Evolutionary conservation across 768 basidiomycete genomes (phyloP).

Genomic region (Lanmaoa pseudosensibilis): DNA sequence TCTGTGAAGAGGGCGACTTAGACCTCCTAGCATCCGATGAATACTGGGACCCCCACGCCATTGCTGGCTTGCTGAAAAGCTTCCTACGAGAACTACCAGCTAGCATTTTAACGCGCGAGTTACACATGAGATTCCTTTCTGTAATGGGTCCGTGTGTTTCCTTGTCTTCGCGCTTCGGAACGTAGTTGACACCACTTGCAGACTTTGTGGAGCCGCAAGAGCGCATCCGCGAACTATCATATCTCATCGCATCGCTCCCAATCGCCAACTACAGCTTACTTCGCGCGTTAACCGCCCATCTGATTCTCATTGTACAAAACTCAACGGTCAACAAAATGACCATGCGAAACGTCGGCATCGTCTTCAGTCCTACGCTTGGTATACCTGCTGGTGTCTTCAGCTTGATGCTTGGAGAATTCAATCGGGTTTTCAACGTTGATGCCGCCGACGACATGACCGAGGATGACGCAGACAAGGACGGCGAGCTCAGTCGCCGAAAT

Average conservation of each 20-base stretch:
- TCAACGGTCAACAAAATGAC: constrained; percentile 95
- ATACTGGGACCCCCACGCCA: constrained; percentile 97
- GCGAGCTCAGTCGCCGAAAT: constrained; percentile 63
- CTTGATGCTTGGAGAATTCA: constrained; percentile 91
- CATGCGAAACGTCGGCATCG: constrained; percentile 97
- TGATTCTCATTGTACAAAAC: constrained; percentile 94
- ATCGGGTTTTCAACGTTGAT: constrained; percentile 87
- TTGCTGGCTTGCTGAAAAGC: constrained; percentile 90
- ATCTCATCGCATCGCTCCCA: constrained; percentile 84
- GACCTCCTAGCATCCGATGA: constrained; percentile 86
- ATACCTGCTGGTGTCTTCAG: constrained; percentile 98
- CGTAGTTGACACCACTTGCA: constrained; percentile 34
- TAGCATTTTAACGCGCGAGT: constrained; percentile 88
- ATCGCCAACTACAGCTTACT: constrained; percentile 92
- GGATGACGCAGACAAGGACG: constrained; percentile 30
- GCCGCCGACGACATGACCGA: constrained; percentile 27
- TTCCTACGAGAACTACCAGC: constrained; percentile 92
- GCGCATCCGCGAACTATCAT: constrained; percentile 81
- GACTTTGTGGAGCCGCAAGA: constrained; percentile 90
- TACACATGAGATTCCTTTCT: constrained; percentile 86
- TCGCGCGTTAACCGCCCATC: constrained; percentile 90
- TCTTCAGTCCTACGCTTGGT: constrained; percentile 95
- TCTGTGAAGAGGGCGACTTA: constrained; percentile 84
- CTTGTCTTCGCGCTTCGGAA: constrained; percentile 1
- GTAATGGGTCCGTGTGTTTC: constrained; percentile 77